phyloP scores from a whole-genome alignment of 345 rosid genomes.

The Brassica incana region DNA sequence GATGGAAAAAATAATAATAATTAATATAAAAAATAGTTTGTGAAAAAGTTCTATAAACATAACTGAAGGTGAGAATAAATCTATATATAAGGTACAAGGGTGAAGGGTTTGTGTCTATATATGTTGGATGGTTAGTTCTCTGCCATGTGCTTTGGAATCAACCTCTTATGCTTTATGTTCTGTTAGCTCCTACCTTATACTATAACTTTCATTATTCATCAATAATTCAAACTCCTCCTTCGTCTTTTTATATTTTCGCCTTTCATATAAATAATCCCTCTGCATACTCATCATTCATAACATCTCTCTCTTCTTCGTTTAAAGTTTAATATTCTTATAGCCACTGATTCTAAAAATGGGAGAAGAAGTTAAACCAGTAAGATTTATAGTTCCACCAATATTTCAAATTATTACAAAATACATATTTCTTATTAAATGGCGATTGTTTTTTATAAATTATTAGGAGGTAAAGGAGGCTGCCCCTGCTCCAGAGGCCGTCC shows the following conservation, averaged over 20 bases:
- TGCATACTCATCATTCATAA: conserved; percentile 16
- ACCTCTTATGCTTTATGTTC: conserved; percentile 43
- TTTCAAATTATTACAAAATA: neutral
- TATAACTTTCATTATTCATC: conserved; percentile 33
- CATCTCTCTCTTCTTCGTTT: conserved; percentile 2
- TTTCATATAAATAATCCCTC: conserved; percentile 28
- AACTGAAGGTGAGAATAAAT: conserved; percentile 8
- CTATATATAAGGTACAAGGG: conserved; percentile 7
- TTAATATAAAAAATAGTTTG: neutral
- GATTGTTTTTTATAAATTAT: conserved; percentile 7
- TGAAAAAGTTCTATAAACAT: conserved; percentile 4
- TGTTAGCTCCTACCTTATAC: conserved; percentile 44
- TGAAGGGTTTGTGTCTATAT: conserved; percentile 18
- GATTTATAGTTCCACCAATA: conserved; percentile 3
- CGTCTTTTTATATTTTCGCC: conserved; percentile 9
- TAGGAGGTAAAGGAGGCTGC: conserved; percentile 50
- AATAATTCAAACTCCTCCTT: conserved; percentile 16
- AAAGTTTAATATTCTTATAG: neutral
- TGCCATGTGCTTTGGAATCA: conserved; percentile 62
- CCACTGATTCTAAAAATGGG: conserved; percentile 50
- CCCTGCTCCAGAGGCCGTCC: conserved; percentile 35
- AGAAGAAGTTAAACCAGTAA: conserved; percentile 74
- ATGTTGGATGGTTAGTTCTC: conserved; percentile 36
- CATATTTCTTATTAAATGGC: neutral
- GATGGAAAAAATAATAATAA: neutral